Percentiles rank a stretch among this genome's conserved stretches.
These are phyloP conservation scores for Actinomortierella wolfii DNA, from an alignment of 371 early-diverging fungal species.

Conservation along the genomic window DNA sequence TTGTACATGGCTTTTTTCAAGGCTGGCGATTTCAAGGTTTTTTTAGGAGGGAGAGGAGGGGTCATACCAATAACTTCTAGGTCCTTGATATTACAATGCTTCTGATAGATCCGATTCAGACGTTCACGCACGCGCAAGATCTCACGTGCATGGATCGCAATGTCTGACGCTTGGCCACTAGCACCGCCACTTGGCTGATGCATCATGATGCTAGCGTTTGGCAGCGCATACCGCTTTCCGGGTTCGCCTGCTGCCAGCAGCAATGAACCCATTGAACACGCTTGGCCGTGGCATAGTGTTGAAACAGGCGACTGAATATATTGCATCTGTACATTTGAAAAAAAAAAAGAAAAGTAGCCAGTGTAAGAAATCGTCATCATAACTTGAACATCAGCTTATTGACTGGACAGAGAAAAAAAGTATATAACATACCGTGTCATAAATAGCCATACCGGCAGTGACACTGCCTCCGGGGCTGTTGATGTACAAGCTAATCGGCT, in stretches of 20 bases:
- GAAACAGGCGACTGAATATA: constrained; percentile 92
- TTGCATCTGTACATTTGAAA: constrained; percentile 48
- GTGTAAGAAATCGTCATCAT: neutral
- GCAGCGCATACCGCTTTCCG: constrained; percentile 88
- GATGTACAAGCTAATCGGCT: constrained; percentile 93
- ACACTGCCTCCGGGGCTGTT: constrained; percentile 97
- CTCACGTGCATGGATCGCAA: constrained; percentile 96
- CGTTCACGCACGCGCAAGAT: constrained; percentile 89
- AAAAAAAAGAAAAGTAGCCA: neutral
- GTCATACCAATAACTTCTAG: constrained; percentile 80
- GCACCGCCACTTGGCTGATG: constrained; percentile 98
- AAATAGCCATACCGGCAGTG: constrained; percentile 94
- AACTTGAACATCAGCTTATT: constrained; percentile 2
- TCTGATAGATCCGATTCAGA: constrained; percentile 85
- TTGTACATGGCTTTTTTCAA: neutral
- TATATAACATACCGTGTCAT: constrained; percentile 74
- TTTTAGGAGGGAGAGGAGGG: constrained; percentile 1
- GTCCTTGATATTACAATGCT: constrained; percentile 83
- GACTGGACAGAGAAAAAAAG: too few relatives aligned
- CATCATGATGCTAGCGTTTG: constrained; percentile 95
- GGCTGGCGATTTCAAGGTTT: neutral
- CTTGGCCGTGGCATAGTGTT: constrained; percentile 96
- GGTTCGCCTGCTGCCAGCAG: constrained; percentile 87
- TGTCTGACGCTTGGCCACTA: constrained; percentile 96
- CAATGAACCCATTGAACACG: constrained; percentile 97